Evolutionary conservation across 345 rosid species (phyloP).

Genomic region (Erodium maritimum): DNA sequence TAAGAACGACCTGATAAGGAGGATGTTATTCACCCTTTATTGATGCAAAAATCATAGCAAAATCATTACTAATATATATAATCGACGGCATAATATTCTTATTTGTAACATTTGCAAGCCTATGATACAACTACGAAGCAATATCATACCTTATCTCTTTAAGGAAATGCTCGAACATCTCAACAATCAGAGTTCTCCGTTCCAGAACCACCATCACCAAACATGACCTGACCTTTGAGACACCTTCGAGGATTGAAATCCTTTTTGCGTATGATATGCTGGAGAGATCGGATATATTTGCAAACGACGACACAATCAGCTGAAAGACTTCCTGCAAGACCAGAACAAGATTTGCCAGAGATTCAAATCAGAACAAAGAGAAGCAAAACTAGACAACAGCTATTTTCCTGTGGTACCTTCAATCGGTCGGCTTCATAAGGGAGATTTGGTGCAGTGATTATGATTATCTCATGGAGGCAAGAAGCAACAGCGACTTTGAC

Average conservation of each 20-base stretch:
- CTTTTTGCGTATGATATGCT: slow-evolving; percentile 68
- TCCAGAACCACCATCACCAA: slow-evolving; percentile 98
- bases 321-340: slow-evolving; percentile 71
- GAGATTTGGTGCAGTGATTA: slow-evolving; percentile 97
- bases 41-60: no score
- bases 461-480: slow-evolving; percentile 90
- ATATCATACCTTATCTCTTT: slow-evolving; percentile 55
- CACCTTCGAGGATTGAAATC: slow-evolving; percentile 83
- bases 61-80: no score
- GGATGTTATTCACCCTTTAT: no score
- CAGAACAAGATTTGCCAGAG: slow-evolving; percentile 5
- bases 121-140: slow-evolving; percentile 3
- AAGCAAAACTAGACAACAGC: not conserved
- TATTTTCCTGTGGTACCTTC: slow-evolving; percentile 43
- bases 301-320: slow-evolving; percentile 84
- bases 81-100: no score
- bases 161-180: slow-evolving; percentile 89
- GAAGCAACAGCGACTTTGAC: slow-evolving; percentile 86
- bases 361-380: slow-evolving; percentile 1
- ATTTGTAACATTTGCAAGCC: no score
- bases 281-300: slow-evolving; percentile 51
- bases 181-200: slow-evolving; percentile 63
- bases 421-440: slow-evolving; percentile 82
- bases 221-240: slow-evolving; percentile 87
- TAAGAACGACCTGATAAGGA: no score